Evolutionary conservation across 2,329 filamentous ascomycete species (phyloP), one percentile per base, ranked within the genome.

Genomic region (Talaromyces sp.): DNA sequence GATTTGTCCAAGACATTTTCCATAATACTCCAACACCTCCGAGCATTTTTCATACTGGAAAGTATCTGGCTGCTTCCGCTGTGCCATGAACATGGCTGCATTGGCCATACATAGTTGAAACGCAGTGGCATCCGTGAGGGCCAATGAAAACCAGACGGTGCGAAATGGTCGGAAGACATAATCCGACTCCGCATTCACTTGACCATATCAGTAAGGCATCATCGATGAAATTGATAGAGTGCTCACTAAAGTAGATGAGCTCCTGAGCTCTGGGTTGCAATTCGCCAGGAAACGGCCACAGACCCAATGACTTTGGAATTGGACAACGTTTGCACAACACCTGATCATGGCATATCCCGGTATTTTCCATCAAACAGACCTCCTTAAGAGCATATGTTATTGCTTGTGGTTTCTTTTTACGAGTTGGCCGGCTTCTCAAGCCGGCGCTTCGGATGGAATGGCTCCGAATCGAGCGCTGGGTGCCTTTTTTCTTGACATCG

Each of bases 91-190:
- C 67, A 73, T 69, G 31, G 71, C 66, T 6, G 71, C 71, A 57
- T 73, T 73, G 57, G 71, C 71, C 61, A 72, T 58, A 27, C 68
- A 68, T 33, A 73, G 60, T 13, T 67, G 67, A 39, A 71, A 69
- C n/a, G 71, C 71, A 49, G 67, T 71, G 37, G 31, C 19, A 63
- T 73, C 71, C 0, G 58, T 63, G 47, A 72, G 56, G 17, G 71
- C 69, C 70, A 73, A 70, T 6, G 68, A 66, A 39, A 72, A 73
- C 71, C 71, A 73, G 50, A 72, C 68, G 25, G 66, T 63, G n/a
- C 71, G 70, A 58, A 73, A 72, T 2, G 71, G 71, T 11, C 71
- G 70, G 52, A 70, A 72, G 4, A 70, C 65, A 47, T 70, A 69
- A n/a, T 69, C 70, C 49, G 64, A 62, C 19, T 66, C 64, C 27